Evolutionary conservation across 108 stramenopile species (phyloP).

Genomic region (Conticribra weissflogii): DNA sequence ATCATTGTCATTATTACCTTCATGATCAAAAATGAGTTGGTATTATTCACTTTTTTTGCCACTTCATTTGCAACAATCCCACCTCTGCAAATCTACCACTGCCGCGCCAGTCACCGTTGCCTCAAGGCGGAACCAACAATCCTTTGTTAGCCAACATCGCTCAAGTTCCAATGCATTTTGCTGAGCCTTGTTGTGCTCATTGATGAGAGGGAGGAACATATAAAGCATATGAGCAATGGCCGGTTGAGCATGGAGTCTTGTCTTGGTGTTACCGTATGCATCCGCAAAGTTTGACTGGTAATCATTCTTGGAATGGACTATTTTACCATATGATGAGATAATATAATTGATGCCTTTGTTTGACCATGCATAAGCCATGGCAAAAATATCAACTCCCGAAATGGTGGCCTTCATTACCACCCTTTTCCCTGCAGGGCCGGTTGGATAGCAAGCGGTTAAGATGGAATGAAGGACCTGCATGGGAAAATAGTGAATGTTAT

Average conservation of each 20-base stretch:
- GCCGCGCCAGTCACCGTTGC: constrained; percentile 34
- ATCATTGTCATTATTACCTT: too few relatives aligned
- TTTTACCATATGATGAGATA: constrained; percentile 11
- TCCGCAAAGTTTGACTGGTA: constrained; percentile 12
- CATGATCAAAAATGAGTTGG: too few relatives aligned
- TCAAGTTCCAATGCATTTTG: constrained; percentile 30
- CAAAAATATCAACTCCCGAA: constrained; percentile 14
- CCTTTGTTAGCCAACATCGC: constrained; percentile 28
- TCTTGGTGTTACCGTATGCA: constrained; percentile 12
- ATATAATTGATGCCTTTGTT: not conserved
- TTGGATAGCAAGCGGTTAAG: constrained; percentile 1
- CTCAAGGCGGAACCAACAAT: constrained; percentile 24
- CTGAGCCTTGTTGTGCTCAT: constrained; percentile 34
- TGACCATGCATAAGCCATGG: constrained; percentile 25
- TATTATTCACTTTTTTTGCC: too few relatives aligned
- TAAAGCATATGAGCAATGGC: constrained; percentile 6
- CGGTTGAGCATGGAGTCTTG: constrained; percentile 5
- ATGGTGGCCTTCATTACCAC: constrained; percentile 21
- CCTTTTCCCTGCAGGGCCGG: constrained; percentile 11
- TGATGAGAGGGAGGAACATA: constrained; percentile 7
- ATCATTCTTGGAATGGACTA: not conserved
- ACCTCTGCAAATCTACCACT: constrained; percentile 32
- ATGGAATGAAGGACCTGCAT: constrained; percentile 6
- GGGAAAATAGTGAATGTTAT: constrained; percentile 2
- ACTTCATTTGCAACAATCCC: too few relatives aligned